These are phyloP conservation scores for Botrytis medusae DNA, from an alignment of 2,329 filamentous ascomycete genomes.

Conservation along the genomic window DNA sequence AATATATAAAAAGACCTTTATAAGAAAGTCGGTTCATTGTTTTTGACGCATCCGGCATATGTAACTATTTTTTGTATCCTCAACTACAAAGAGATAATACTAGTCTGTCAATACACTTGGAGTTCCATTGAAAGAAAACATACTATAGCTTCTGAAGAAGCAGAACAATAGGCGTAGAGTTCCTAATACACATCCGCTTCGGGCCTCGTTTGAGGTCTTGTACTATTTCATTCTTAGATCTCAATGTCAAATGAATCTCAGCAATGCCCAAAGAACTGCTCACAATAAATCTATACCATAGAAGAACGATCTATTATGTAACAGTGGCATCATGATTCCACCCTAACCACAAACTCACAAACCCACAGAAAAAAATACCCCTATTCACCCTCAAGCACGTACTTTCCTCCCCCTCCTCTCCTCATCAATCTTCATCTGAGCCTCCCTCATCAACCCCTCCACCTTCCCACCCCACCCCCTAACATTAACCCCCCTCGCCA, in stretches of 20 bases:
- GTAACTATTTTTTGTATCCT: neutral
- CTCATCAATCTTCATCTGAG: constrained; percentile 19
- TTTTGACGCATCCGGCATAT: constrained; percentile 6
- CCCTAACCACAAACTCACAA: neutral
- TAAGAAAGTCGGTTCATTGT: neutral
- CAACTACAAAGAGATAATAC: neutral
- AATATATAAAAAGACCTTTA: neutral
- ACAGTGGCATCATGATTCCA: neutral
- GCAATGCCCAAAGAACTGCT: neutral
- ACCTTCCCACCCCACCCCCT: constrained; percentile 20
- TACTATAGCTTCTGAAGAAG: neutral
- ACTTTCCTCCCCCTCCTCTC: neutral
- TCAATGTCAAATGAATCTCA: neutral
- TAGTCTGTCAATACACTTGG: too few relatives aligned
- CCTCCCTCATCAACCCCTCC: constrained; percentile 23
- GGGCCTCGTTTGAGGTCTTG: neutral
- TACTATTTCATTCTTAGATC: neutral
- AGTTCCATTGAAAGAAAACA: neutral
- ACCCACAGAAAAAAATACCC: neutral
- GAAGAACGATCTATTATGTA: neutral
- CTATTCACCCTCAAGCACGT: neutral
- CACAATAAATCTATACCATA: neutral
- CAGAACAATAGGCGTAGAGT: neutral
- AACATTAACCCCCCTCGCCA: constrained; percentile 28
- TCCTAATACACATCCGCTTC: neutral